These are phyloP conservation scores for Acacia concinna DNA, from an alignment of 331 rosid genomes.

Conservation along the genomic window DNA sequence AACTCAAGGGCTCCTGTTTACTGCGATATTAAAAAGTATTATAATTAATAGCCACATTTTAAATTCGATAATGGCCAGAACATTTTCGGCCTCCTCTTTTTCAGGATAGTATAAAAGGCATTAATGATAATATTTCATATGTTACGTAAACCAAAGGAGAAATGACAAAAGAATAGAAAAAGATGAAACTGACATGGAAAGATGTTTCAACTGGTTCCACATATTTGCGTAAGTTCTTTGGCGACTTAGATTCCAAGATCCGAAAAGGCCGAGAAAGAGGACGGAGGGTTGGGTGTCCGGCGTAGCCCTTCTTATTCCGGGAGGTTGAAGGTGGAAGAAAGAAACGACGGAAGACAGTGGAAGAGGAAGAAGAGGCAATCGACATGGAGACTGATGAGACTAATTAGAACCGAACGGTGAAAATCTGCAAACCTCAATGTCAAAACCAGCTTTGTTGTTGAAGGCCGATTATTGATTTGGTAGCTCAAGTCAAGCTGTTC, in stretches of 20 bases:
- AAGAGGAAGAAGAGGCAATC: constrained; percentile 44
- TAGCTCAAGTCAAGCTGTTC: too few species aligned
- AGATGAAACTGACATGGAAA: not conserved
- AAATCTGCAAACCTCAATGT: constrained; percentile 34
- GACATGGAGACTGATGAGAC: constrained; percentile 43
- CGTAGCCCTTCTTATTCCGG: constrained; percentile 47
- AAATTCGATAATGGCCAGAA: not conserved
- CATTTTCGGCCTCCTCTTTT: not conserved
- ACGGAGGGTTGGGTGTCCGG: constrained; percentile 18
- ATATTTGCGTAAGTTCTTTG: constrained; percentile 42
- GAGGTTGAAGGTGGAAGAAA: constrained; percentile 42
- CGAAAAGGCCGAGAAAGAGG: constrained; percentile 53
- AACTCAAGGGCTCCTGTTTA: not conserved
- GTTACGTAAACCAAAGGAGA: not conserved
- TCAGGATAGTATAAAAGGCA: not conserved
- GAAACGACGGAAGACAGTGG: constrained; percentile 50
- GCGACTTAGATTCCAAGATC: constrained; percentile 51
- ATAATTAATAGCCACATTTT: too few species aligned
- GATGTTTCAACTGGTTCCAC: not conserved
- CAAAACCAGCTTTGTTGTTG: not conserved
- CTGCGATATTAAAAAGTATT: not conserved
- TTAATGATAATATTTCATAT: not conserved
- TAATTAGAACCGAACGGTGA: constrained; percentile 26
- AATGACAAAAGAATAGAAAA: not conserved
- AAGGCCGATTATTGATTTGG: not conserved